These are phyloP conservation scores for Starmerella geochares DNA, from an alignment of 805 yeast genomes.

Conservation along the genomic window DNA sequence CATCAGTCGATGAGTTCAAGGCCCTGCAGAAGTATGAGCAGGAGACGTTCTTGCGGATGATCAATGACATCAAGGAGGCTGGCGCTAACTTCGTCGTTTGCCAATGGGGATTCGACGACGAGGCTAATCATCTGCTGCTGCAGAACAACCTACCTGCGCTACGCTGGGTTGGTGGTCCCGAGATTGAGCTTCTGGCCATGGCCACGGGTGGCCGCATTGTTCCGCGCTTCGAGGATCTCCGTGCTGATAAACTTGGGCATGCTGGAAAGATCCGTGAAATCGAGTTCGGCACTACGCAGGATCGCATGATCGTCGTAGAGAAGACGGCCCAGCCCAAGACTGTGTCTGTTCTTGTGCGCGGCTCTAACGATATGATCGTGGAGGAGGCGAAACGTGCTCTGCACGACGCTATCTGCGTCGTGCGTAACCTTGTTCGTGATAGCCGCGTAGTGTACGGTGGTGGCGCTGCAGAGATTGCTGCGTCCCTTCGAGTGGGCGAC, in stretches of 20 bases:
- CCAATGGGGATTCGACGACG: slow-evolving; percentile 99
- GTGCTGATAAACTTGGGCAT: slow-evolving; percentile 68
- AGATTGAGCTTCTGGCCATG: slow-evolving; percentile 87
- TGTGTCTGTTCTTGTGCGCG: slow-evolving; percentile 87
- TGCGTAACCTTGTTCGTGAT: slow-evolving; percentile 85
- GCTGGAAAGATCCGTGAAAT: slow-evolving; percentile 81
- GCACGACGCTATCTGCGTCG: slow-evolving; percentile 95
- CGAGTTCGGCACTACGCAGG: slow-evolving; percentile 93
- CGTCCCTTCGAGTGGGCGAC: slow-evolving; percentile 80
- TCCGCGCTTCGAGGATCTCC: slow-evolving; percentile 89
- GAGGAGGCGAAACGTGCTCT: slow-evolving; percentile 95
- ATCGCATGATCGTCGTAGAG: slow-evolving; percentile 84
- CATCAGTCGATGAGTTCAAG: slow-evolving; percentile 87
- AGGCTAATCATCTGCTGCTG: slow-evolving; percentile 84
- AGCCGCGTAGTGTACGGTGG: slow-evolving; percentile 97
- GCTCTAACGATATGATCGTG: slow-evolving; percentile 94
- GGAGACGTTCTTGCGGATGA: slow-evolving; percentile 83
- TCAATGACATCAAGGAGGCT: slow-evolving; percentile 66
- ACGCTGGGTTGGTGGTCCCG: slow-evolving; percentile 99
- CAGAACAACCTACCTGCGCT: slow-evolving; percentile 89
- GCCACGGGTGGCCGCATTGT: slow-evolving; percentile 97
- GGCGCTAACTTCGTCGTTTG: slow-evolving; percentile 96
- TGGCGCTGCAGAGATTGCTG: slow-evolving; percentile 93
- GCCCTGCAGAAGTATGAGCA: slow-evolving; percentile 87
- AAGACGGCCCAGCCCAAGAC: slow-evolving; percentile 52